A percentile compares a stretch with the other conserved stretches of the same genome.
Conservation (phyloP, 768 basidiomycete species). For the Lactarius psammicola region DNA sequence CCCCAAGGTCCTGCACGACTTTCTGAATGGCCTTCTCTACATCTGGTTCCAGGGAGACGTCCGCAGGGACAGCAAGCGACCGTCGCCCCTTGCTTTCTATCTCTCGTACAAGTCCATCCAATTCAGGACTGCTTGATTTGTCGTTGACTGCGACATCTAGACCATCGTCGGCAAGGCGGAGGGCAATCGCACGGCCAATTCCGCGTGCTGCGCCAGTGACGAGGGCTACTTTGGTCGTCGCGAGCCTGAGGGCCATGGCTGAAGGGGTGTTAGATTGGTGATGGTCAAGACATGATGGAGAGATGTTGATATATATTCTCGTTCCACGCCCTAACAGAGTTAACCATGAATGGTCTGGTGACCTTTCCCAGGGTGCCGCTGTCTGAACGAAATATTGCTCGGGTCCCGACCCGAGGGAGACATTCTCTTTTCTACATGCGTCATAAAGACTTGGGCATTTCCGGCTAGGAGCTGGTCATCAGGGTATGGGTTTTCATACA, state of each 20-base stretch:
- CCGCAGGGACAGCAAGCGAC: conserved; percentile 15
- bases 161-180: conserved; percentile 30
- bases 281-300: too few species aligned
- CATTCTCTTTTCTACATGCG: background rate
- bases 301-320: conserved; percentile 4
- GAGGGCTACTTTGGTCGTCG: conserved; percentile 26
- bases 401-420: too few species aligned
- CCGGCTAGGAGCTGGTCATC: too few species aligned
- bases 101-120: conserved; percentile 10
- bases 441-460: too few species aligned
- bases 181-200: conserved; percentile 30
- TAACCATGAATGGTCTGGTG: too few species aligned
- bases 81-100: conserved; percentile 20
- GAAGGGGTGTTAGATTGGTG: background rate
- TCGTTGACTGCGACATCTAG: conserved; percentile 29
- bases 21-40: conserved; percentile 12
- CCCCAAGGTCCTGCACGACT: conserved; percentile 17
- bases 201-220: conserved; percentile 32
- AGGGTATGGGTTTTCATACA: too few species aligned
- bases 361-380: too few species aligned
- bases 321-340: too few species aligned
- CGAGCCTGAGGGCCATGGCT: background rate
- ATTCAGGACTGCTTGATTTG: conserved; percentile 11
- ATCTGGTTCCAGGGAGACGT: conserved; percentile 21
- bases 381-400: too few species aligned